A percentile compares a stretch with the other conserved stretches of the same genome.
Conservation (phyloP, 768 basidiomycete genomes). For the Rhizopogon rudus region DNA sequence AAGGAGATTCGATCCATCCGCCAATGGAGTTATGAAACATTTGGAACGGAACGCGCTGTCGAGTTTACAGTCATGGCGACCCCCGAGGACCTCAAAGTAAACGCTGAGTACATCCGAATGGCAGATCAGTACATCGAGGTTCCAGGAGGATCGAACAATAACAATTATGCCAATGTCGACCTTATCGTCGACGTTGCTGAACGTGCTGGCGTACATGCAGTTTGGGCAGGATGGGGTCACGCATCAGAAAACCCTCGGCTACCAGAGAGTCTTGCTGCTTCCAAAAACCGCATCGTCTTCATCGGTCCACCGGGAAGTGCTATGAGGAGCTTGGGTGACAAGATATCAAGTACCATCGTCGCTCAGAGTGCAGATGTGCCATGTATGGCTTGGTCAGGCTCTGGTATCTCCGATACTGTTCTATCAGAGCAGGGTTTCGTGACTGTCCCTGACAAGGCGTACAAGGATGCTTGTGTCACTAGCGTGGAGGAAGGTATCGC, state of each 20-base stretch:
- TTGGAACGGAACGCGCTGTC: constrained; percentile 91
- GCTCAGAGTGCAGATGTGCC: constrained; percentile 96
- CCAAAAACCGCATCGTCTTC: constrained; percentile 95
- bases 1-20: constrained; percentile 99
- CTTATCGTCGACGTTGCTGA: constrained; percentile 98
- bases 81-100: constrained; percentile 96
- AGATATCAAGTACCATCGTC: constrained; percentile 99
- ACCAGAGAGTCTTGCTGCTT: constrained; percentile 88
- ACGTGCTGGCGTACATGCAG: constrained; percentile 94
- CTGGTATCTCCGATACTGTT: constrained; percentile 84
- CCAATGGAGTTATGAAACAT: constrained; percentile 99
- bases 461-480: constrained; percentile 82
- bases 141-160: constrained; percentile 96
- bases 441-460: constrained; percentile 89
- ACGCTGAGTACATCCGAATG: constrained; percentile 99
- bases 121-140: constrained; percentile 99
- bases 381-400: constrained; percentile 98
- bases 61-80: constrained; percentile 99
- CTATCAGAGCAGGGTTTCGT: constrained; percentile 87
- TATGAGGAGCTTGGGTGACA: constrained; percentile 98
- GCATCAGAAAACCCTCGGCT: constrained; percentile 98
- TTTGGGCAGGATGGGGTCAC: constrained; percentile 99
- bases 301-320: constrained; percentile 98
- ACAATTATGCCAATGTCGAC: constrained; percentile 99
- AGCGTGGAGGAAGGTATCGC: constrained; percentile 82